Percentiles rank a stretch among this genome's conserved stretches.
These are phyloP conservation scores for Penicillium manginii DNA, from an alignment of 495 filamentous ascomycete species.

Conservation along the genomic window DNA sequence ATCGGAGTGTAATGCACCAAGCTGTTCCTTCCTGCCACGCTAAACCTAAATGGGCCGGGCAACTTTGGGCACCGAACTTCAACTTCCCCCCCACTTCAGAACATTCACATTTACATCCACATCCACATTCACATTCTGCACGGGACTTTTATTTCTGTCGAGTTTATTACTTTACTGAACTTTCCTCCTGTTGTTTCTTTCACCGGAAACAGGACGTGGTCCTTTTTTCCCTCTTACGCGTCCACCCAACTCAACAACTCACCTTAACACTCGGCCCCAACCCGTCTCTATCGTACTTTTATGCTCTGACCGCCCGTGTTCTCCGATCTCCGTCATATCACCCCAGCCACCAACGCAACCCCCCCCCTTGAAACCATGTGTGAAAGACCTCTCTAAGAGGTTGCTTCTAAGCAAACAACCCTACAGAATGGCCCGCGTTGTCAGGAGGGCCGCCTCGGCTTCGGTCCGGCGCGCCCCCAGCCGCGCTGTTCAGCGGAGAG, in stretches of 20 bases:
- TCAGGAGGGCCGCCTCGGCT: slow-evolving; percentile 38
- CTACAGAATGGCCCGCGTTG: slow-evolving; percentile 43
- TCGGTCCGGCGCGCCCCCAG: slow-evolving; percentile 37
- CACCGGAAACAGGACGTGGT: not conserved
- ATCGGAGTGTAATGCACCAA: too few relatives aligned
- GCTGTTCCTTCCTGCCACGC: not conserved
- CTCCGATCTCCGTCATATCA: not conserved
- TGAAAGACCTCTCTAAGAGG: not conserved
- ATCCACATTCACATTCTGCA: not conserved
- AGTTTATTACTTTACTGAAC: not conserved
- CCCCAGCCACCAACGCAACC: not conserved
- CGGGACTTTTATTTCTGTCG: not conserved
- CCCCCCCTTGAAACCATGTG: slow-evolving; percentile 8
- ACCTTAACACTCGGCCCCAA: not conserved
- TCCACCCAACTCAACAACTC: not conserved
- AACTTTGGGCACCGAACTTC: not conserved
- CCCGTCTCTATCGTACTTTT: not conserved
- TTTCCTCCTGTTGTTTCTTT: not conserved
- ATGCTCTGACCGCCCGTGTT: slow-evolving; percentile 16
- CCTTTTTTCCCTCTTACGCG: not conserved
- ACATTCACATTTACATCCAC: not conserved
- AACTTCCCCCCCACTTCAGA: not conserved
- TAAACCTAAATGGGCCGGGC: slow-evolving; percentile 1
- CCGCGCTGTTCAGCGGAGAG: slow-evolving; percentile 34
- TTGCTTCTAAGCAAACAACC: not conserved